phyloP scores from a whole-genome alignment of 805 yeast species.

The Kodamaea jinghongensis region DNA sequence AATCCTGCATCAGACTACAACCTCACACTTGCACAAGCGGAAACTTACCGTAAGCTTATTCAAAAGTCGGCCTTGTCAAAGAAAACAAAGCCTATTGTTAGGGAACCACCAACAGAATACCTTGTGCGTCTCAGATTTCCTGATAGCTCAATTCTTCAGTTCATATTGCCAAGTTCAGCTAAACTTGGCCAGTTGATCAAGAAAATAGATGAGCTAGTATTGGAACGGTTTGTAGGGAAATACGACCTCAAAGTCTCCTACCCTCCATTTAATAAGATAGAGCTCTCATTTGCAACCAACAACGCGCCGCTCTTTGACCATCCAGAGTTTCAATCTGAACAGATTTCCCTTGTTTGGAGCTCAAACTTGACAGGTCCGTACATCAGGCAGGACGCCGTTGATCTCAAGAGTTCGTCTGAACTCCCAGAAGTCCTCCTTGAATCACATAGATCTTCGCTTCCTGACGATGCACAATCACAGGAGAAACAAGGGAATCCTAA shows the following conservation, averaged over 20 bases:
- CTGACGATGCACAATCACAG: slow-evolving; percentile 20
- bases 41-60: slow-evolving; percentile 34
- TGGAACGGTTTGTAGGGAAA: slow-evolving; percentile 25
- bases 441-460: slow-evolving; percentile 28
- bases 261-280: slow-evolving; percentile 37
- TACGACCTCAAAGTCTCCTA: slow-evolving; percentile 33
- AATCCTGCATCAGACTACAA: slow-evolving; percentile 44
- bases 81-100: slow-evolving; percentile 12
- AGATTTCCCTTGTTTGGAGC: slow-evolving; percentile 38
- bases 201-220: slow-evolving; percentile 32
- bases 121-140: slow-evolving; percentile 39
- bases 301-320: slow-evolving; percentile 23
- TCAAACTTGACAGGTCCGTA: slow-evolving; percentile 25
- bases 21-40: slow-evolving; percentile 37
- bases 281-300: slow-evolving; percentile 27
- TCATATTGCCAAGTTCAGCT: slow-evolving; percentile 18
- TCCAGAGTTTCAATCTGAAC: slow-evolving; percentile 30
- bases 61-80: slow-evolving; percentile 22
- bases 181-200: slow-evolving; percentile 38
- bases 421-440: slow-evolving; percentile 39
- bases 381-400: slow-evolving; percentile 16
- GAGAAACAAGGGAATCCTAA: slow-evolving; percentile 4
- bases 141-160: slow-evolving; percentile 34
- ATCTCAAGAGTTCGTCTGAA: slow-evolving; percentile 24
- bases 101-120: slow-evolving; percentile 23